A percentile compares a stretch with the other conserved stretches of the same genome.
phyloP scores from a whole-genome alignment of 2,329 filamentous ascomycete genomes.

The Stagonosporopsis chrysanthemi region DNA sequence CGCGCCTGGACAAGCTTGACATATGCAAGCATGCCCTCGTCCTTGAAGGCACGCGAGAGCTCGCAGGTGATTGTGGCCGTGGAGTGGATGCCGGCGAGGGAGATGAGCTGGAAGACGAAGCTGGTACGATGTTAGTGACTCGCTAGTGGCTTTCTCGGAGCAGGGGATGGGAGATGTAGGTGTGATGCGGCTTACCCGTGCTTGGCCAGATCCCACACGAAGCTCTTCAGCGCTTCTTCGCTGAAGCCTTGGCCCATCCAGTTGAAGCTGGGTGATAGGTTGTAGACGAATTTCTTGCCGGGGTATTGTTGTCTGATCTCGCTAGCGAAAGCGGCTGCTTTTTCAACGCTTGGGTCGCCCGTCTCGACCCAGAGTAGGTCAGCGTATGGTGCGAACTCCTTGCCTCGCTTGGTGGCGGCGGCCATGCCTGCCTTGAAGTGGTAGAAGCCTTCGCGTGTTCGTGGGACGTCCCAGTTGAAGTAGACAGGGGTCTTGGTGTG shows the following conservation, averaged over 20 bases:
- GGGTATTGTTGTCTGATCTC: constrained; percentile 75
- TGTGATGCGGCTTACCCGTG: constrained; percentile 68
- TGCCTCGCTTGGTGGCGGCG: constrained; percentile 90
- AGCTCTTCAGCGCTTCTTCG: constrained; percentile 80
- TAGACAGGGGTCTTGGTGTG: constrained; percentile 73
- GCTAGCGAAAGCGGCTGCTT: constrained; percentile 76
- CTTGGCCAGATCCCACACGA: constrained; percentile 94
- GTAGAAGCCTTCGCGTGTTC: constrained; percentile 93
- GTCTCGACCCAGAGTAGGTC: constrained; percentile 98
- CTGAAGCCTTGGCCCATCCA: constrained; percentile 97
- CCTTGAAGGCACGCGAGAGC: constrained; percentile 81
- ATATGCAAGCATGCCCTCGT: constrained; percentile 95
- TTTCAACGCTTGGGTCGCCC: constrained; percentile 81
- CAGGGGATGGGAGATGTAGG: too few relatives aligned
- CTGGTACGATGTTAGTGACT: constrained; percentile 34
- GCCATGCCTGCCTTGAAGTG: constrained; percentile 85
- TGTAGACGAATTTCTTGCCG: constrained; percentile 92
- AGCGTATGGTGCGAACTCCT: constrained; percentile 89
- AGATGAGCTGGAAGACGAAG: constrained; percentile 71
- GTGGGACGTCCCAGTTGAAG: constrained; percentile 91
- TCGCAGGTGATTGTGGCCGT: constrained; percentile 73
- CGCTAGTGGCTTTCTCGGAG: background rate
- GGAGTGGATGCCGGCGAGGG: constrained; percentile 68
- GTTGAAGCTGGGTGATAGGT: constrained; percentile 96
- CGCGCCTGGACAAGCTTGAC: constrained; percentile 89